Evolutionary conservation across 129 eudicot species (phyloP), one percentile per base, ranked within the genome.

Genomic region (Scalesia atractyloides): DNA sequence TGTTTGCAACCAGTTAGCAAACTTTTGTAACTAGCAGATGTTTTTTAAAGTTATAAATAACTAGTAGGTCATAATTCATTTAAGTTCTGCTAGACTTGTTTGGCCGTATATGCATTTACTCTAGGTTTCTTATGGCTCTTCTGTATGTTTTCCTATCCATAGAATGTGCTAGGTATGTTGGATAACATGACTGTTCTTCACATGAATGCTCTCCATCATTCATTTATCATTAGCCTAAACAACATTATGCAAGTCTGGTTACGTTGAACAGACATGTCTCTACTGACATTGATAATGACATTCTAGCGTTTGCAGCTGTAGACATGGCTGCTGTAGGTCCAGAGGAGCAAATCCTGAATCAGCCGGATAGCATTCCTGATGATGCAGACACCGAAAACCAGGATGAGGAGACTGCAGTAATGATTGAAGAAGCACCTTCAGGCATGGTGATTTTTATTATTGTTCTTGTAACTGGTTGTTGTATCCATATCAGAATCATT

Each of bases 321-420:
- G 97, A 86, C 73, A 77, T 89, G 82, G 72, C 82, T 65, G 78
- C 84, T 51, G 85, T 59, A 44, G 81, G 85, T 70, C 89, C 93
- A 53, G 97, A 92, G 77, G 97, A 92, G 80, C 96, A 89, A 75
- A 70, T 84, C 54, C 72, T 92, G 67, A 73, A 89, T 68, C 97
- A 86, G 81, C 87, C 87, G 49, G 96, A 86, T 73, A 71, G 60
- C 50, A 56, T 78, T 71, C 94, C 91, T 74, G 97, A 89, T 77
- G 91, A 83, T 9, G 80, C 61, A 67, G 87, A 75, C 30, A 81
- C 83, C 70, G 91, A 88, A 44, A 91, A 80, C 80, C 90, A 86
- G 58, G 97, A 91, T 54, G 92, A 88, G 65, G 95, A 88, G 75
- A 84, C 83, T 58, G 85, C 88, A 64, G 88, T 88, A 54, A 88